These are phyloP conservation scores for Esteya vermicola DNA, from an alignment of 2,329 filamentous ascomycete species.

Conservation along the genomic window DNA sequence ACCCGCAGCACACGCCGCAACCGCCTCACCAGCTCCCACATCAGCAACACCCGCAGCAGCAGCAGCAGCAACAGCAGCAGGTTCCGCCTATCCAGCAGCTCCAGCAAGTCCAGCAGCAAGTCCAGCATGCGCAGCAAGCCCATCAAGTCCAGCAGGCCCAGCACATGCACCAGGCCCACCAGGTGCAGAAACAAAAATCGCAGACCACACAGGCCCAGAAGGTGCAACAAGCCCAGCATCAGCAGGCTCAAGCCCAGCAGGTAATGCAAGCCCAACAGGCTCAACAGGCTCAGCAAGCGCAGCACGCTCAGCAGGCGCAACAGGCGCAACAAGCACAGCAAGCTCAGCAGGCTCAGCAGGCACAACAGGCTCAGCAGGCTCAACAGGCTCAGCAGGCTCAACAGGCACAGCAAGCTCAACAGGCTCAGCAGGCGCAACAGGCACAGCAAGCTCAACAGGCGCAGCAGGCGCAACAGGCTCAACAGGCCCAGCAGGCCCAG, in stretches of 20 bases:
- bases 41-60: slow-evolving; percentile 11
- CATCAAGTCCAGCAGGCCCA: slow-evolving; percentile 11
- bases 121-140: slow-evolving; percentile 8
- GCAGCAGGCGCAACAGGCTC: too few species aligned
- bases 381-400: too few species aligned
- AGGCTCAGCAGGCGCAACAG: too few species aligned
- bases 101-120: slow-evolving; percentile 6
- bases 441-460: too few species aligned
- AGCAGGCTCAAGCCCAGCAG: slow-evolving; percentile 9
- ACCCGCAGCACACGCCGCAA: neutral
- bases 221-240: slow-evolving; percentile 6
- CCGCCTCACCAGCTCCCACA: slow-evolving; percentile 6
- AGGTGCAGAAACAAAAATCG: slow-evolving; percentile 10
- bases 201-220: too few species aligned
- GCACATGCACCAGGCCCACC: slow-evolving; percentile 8
- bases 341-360: too few species aligned
- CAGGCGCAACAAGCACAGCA: too few species aligned
- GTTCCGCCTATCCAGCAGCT: slow-evolving; percentile 5
- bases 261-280: too few species aligned
- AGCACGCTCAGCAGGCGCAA: slow-evolving; percentile 13
- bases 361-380: too few species aligned
- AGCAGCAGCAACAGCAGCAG: slow-evolving; percentile 8
- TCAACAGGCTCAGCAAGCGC: slow-evolving; percentile 5
- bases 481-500: too few species aligned
- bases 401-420: too few species aligned